Conservation (phyloP, 2,329 filamentous ascomycete species). For the Pseudonectria buxi region DNA sequence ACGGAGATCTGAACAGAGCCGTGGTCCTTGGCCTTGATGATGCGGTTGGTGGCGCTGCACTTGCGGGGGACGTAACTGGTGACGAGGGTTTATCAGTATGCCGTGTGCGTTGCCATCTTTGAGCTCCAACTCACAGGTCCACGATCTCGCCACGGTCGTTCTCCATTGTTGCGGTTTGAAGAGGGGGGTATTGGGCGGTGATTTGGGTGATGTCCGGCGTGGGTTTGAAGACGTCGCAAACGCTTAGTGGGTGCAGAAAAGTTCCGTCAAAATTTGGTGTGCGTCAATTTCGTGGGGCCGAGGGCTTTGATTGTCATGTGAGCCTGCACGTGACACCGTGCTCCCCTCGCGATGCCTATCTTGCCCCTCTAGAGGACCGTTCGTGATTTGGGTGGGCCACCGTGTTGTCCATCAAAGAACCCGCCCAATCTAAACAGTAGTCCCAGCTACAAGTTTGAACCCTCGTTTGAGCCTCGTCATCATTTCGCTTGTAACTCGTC, state of each 20-base stretch:
- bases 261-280: constrained; percentile 28
- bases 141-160: constrained; percentile 99
- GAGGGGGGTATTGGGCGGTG: constrained; percentile 21
- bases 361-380: constrained; percentile 5
- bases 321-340: constrained; percentile 29
- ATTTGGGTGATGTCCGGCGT: constrained; percentile 24
- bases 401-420: constrained; percentile 2
- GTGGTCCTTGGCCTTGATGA: constrained; percentile 99
- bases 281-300: constrained; percentile 31
- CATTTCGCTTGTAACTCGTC: constrained; percentile 24
- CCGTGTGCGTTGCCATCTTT: constrained; percentile 9
- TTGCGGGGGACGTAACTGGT: constrained; percentile 93
- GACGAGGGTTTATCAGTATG: constrained; percentile 22
- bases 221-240: constrained; percentile 24
- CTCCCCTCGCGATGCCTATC: constrained; percentile 19
- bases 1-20: constrained; percentile 95
- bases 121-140: constrained; percentile 70
- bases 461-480: constrained; percentile 6
- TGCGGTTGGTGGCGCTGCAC: constrained; percentile 98
- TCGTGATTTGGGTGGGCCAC: constrained; percentile 4
- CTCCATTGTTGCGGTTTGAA: constrained; percentile 71
- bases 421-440: background rate
- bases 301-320: constrained; percentile 33
- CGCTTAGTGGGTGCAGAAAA: constrained; percentile 25
- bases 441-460: constrained; percentile 1